Conservation (phyloP, 2,329 filamentous ascomycete genomes). For the Pseudocercospora fuligena region DNA sequence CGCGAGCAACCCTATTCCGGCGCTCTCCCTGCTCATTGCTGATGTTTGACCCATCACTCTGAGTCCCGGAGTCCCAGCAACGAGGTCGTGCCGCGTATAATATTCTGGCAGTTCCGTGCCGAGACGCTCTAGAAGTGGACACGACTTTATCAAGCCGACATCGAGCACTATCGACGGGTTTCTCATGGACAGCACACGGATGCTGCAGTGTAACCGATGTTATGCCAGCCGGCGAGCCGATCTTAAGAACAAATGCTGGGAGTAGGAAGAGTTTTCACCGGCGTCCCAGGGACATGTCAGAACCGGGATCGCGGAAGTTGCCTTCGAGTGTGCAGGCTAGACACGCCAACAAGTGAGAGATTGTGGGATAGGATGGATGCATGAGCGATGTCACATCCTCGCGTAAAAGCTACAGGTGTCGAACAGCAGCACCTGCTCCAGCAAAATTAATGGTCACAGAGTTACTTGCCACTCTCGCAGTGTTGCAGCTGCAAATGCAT, state of each 20-base stretch:
- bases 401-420: neutral
- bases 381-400: neutral
- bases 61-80: neutral
- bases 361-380: neutral
- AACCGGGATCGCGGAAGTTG: slow-evolving; percentile 4
- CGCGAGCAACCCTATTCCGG: neutral
- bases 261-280: neutral
- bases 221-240: slow-evolving; percentile 1
- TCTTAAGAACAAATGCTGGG: neutral
- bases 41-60: neutral
- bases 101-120: neutral
- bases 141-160: neutral
- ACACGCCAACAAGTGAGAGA: neutral
- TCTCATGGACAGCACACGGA: neutral
- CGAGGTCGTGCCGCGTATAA: neutral
- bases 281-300: neutral
- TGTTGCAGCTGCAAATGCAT: neutral
- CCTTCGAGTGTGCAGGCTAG: neutral
- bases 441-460: neutral
- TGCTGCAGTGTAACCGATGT: neutral
- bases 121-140: neutral
- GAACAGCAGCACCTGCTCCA: neutral
- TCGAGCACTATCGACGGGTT: neutral
- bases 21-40: neutral
- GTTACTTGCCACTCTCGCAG: neutral